These are phyloP conservation scores for Sclerotinia minor DNA, from an alignment of 2,329 filamentous ascomycete genomes.

Conservation along the genomic window DNA sequence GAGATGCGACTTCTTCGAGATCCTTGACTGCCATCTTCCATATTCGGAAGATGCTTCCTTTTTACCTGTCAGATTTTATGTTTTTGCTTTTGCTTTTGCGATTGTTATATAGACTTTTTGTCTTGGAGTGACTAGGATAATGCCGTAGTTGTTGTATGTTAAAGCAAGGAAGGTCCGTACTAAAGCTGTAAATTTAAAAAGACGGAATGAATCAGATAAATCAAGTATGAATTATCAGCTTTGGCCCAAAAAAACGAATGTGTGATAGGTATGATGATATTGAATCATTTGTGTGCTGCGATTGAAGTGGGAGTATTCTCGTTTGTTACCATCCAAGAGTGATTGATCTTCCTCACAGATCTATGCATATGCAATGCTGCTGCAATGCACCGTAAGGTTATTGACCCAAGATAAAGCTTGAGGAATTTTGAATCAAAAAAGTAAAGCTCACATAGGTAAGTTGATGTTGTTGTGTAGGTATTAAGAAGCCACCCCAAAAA, in stretches of 20 bases:
- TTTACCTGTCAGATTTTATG: background rate
- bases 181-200: background rate
- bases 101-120: background rate
- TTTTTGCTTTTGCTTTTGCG: background rate
- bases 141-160: background rate
- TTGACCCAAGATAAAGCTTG: conserved; percentile 15
- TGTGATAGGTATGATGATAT: background rate
- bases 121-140: background rate
- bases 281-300: conserved; percentile 7
- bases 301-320: conserved; percentile 9
- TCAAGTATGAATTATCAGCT: conserved; percentile 5
- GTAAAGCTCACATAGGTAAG: background rate
- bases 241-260: conserved; percentile 10
- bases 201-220: background rate
- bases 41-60: conserved; percentile 13
- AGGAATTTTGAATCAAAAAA: background rate
- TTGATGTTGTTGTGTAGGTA: background rate
- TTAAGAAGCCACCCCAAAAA: background rate
- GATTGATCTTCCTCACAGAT: conserved; percentile 17
- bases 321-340: background rate
- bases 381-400: conserved; percentile 13
- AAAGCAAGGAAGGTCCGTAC: conserved; percentile 8
- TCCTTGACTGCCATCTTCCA: conserved; percentile 25
- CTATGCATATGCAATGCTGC: conserved; percentile 14
- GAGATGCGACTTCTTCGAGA: conserved; percentile 23